phyloP scores from a whole-genome alignment of 2,329 filamentous ascomycete species.

The Cladosporium halotolerans region DNA sequence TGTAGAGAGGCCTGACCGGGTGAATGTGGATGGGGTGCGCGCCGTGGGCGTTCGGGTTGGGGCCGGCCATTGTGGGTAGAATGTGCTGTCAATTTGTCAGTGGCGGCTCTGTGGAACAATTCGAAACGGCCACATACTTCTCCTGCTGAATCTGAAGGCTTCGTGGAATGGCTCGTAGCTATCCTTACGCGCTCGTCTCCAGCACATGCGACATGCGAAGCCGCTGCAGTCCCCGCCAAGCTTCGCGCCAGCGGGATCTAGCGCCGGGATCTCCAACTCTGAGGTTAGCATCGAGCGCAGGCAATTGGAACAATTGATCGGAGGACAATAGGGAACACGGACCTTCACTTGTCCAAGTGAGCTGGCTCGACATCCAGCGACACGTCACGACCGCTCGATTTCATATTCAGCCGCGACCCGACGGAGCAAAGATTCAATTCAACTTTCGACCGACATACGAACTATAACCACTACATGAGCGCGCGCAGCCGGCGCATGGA shows the following conservation, averaged over 20 bases:
- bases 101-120: background rate
- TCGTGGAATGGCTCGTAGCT: background rate
- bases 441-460: too few relatives aligned
- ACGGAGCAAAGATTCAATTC: too few relatives aligned
- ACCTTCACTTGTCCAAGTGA: too few relatives aligned
- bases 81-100: background rate
- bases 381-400: too few relatives aligned
- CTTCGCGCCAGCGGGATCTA: background rate
- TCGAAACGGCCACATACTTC: too few relatives aligned
- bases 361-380: too few relatives aligned
- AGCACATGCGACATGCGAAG: background rate
- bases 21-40: constrained; percentile 53
- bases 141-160: background rate
- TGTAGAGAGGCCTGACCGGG: constrained; percentile 64
- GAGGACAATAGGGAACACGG: too few relatives aligned
- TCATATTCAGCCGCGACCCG: too few relatives aligned
- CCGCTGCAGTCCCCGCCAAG: background rate
- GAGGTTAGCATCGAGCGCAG: too few relatives aligned
- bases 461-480: too few relatives aligned
- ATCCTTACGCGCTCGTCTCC: background rate
- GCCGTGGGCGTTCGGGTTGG: constrained; percentile 29
- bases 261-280: background rate
- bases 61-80: constrained; percentile 6
- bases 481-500: too few relatives aligned
- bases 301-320: too few relatives aligned